Base-by-base conservation (phyloP, 83 land plant genomes). In the Diphasiastrum complanatum region DNA sequence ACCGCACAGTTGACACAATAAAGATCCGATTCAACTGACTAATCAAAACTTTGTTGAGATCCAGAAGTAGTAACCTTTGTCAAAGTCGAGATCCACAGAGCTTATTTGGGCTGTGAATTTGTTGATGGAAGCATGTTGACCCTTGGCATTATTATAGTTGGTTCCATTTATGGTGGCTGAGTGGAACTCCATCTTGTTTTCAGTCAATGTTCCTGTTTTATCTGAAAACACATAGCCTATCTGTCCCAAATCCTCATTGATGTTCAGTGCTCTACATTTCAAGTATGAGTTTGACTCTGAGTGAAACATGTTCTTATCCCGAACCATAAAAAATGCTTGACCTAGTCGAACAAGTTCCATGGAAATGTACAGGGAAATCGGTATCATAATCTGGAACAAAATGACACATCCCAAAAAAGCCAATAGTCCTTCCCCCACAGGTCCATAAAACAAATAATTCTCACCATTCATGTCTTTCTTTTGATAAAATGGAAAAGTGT, bases 291-390 rank as follows among this genome's bases (percentile, higher is more conserved):
- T 64, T 46, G 86, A 75, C 60, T 27, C 76, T 36, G 54, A 70
- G 50, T 83, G 82, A 71, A 76, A 85, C 91, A 93, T 83, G 27
- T 83, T 77, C 26, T 20, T 54, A 71, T 93, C 98, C 35, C 66
- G 77, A 41, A 84, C 85, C 98, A 93, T 93, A 67, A 93, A 93
- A 60, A 83, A 85, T 22, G 91, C 79, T 73, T 93, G 98, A 12
- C 98, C 98, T 66, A 93, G 51, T 5, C 98, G 87, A 22, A 93
- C 98, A 34, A 93, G 45, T 74, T 93, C 98, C 98, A 93, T 93
- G 18, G 98, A 81, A 58, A 93, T 93, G 54, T 93, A 93, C 26
- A 93, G 73, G 45, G 98, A 88, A 43, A 93, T 83, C 1, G 98
- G 98, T 41, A 93, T 88, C 98, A 93, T 89, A 40, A 93, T 90